phyloP scores from a whole-genome alignment of 352 stramenopile genomes.

The Aphanomyces euteiches region DNA sequence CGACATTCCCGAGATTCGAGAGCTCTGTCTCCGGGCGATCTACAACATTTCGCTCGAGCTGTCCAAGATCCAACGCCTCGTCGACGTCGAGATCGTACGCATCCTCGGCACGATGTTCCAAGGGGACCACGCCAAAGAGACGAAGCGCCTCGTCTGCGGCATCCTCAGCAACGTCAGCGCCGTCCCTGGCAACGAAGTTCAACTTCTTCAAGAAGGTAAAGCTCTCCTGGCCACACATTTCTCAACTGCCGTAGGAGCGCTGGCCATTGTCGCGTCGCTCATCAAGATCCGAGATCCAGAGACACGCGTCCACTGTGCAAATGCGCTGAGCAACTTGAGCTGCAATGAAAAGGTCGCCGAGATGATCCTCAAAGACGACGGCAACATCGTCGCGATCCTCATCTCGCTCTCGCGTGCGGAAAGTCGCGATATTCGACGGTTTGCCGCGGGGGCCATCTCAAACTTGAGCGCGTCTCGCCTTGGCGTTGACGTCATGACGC shows the following conservation, averaged over 20 bases:
- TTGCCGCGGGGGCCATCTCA: conserved; percentile 56
- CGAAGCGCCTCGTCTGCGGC: conserved; percentile 71
- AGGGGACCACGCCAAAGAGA: conserved; percentile 60
- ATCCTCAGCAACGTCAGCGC: conserved; percentile 73
- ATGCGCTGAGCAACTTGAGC: conserved; percentile 79
- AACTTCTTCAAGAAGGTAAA: conserved; percentile 56
- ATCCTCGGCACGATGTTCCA: conserved; percentile 76
- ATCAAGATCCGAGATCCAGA: conserved; percentile 70
- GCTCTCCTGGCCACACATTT: too few species aligned
- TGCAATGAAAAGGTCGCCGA: conserved; percentile 48
- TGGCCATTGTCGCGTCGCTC: conserved; percentile 63
- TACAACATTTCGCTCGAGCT: conserved; percentile 73
- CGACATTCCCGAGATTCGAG: conserved; percentile 68
- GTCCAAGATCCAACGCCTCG: conserved; percentile 44
- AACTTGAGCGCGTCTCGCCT: conserved; percentile 55
- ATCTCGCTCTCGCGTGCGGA: conserved; percentile 62
- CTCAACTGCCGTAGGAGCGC: conserved; percentile 21
- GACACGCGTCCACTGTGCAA: conserved; percentile 80
- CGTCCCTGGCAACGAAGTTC: conserved; percentile 37
- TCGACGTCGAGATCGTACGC: conserved; percentile 80
- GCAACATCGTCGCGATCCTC: conserved; percentile 62
- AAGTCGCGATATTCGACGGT: conserved; percentile 59
- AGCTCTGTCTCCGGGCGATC: conserved; percentile 62
- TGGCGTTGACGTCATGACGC: conserved; percentile 38
- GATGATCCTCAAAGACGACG: conserved; percentile 61